Conservation (phyloP, 2,329 filamentous ascomycete species). For the Fusarium sp. region DNA sequence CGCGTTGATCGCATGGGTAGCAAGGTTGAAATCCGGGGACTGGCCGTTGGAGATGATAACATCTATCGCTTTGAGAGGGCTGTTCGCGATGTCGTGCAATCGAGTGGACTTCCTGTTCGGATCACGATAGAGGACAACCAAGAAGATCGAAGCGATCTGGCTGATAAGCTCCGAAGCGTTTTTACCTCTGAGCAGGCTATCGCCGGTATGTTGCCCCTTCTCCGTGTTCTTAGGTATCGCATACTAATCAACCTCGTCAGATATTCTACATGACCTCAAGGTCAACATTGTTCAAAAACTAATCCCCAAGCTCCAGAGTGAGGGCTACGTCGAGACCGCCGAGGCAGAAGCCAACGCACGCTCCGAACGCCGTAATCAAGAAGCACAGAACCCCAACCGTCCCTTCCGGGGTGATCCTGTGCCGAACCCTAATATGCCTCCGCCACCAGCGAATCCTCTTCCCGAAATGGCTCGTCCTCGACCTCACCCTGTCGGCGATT, state of each 20-base stretch:
- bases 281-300: slow-evolving; percentile 87
- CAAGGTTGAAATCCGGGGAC: slow-evolving; percentile 86
- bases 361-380: slow-evolving; percentile 58
- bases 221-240: not conserved
- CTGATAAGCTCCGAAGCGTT: slow-evolving; percentile 67
- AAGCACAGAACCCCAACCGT: slow-evolving; percentile 55
- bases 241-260: slow-evolving; percentile 49
- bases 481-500: slow-evolving; percentile 78
- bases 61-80: slow-evolving; percentile 84
- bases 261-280: slow-evolving; percentile 81
- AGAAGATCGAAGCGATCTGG: slow-evolving; percentile 67
- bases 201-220: slow-evolving; percentile 53
- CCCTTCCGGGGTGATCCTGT: slow-evolving; percentile 62
- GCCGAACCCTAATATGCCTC: slow-evolving; percentile 72
- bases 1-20: slow-evolving; percentile 86
- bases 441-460: slow-evolving; percentile 77
- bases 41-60: slow-evolving; percentile 85
- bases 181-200: slow-evolving; percentile 84
- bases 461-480: slow-evolving; percentile 70
- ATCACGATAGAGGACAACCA: slow-evolving; percentile 63
- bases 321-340: slow-evolving; percentile 79
- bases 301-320: slow-evolving; percentile 81
- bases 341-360: slow-evolving; percentile 61
- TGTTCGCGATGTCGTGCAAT: slow-evolving; percentile 79
- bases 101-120: slow-evolving; percentile 68